Base-by-base conservation (phyloP, 495 filamentous ascomycete species). In the Daldinia grandis region DNA sequence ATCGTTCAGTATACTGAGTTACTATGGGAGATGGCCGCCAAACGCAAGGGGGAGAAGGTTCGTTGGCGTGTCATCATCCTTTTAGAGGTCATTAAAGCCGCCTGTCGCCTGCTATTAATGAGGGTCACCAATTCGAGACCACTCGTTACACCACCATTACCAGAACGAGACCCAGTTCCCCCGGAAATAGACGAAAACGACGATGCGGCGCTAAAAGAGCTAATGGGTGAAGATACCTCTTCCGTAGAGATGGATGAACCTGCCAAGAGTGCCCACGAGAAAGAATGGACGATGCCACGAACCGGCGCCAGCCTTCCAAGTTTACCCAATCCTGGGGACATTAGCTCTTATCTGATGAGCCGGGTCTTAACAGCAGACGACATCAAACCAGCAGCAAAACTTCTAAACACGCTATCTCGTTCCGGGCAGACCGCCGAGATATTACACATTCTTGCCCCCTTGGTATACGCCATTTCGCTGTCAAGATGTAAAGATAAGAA, bases 281-380 rank as follows among this genome's bases (percentile, higher is more conserved):
- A 84, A 55, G 88, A 86, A 73, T 99, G 94, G 92, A 91, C 86
- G n/a, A 99, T 99, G 95, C 94, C 94, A 28, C 88, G 95, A 68
- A 99, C 95, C 0, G 93, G 93, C 7, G 82, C 97, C 53, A 89
- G 87, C 7, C 86, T 99, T 33, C 94, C 96, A 0, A 87, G 84
- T 38, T 83, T 99, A 24, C 95, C 95, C 1, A 88, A 89, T 56
- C 87, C 90, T 8, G 85, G 87, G 27, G 92, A 95, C 74, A 91
- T 97, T 27, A 91, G 91, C 27, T 89, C 86, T 37, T 98, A 95
- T 77, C 86, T 99, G 19, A 90, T 96, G 49, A 89, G 88, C n/a
- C 93, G 95, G 58, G 95, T 97, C 17, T 84, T 99, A 27, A 97
- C 92, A 1, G 92, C 96, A 17, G 96, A 98, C 80, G 95, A 98